These are phyloP conservation scores for Gentiana dahurica DNA, from an alignment of 257 asterid genomes.

Conservation along the genomic window DNA sequence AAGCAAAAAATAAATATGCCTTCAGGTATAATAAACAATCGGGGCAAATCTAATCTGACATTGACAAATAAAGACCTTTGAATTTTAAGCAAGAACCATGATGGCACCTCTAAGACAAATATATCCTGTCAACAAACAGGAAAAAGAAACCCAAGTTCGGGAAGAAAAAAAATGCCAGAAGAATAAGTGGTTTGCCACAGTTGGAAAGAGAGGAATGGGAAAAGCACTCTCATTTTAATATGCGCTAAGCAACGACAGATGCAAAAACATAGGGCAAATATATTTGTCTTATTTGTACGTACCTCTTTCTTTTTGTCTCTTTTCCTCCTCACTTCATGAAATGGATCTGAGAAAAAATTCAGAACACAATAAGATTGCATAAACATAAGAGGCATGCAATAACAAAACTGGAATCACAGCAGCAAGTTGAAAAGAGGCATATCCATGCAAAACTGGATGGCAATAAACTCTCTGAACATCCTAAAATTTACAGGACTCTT, in stretches of 20 bases:
- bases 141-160: not conserved
- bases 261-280: too few species aligned
- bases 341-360: conserved; percentile 55
- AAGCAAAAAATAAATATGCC: not conserved
- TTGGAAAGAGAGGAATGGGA: too few species aligned
- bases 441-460: not conserved
- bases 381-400: not conserved
- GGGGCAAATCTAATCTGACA: too few species aligned
- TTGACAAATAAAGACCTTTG: too few species aligned
- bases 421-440: not conserved
- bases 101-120: too few species aligned
- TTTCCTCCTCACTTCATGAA: conserved; percentile 91
- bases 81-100: too few species aligned
- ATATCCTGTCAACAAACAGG: too few species aligned
- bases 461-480: not conserved
- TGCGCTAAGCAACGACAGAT: too few species aligned
- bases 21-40: not conserved
- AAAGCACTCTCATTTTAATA: too few species aligned
- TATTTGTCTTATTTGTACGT: not conserved
- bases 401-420: not conserved
- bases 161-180: not conserved
- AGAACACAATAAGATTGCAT: not conserved
- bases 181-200: too few species aligned
- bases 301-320: conserved; percentile 86
- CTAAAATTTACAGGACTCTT: too few species aligned